Evolutionary conservation across 2,329 filamentous ascomycete genomes (phyloP).

Genomic region (Penicillium sp.): DNA sequence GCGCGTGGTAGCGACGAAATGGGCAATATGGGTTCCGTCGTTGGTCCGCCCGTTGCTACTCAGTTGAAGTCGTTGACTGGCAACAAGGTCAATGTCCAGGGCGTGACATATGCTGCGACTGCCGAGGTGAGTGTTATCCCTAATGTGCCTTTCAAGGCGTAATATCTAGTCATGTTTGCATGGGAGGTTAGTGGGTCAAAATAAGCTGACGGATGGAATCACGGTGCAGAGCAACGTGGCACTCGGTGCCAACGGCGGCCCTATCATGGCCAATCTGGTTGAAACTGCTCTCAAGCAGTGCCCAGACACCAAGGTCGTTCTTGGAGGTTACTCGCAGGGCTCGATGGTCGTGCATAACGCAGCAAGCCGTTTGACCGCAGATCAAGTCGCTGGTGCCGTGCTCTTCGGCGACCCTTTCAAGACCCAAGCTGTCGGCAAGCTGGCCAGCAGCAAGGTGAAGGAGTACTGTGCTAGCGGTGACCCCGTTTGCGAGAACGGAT

Average conservation of each 20-base stretch:
- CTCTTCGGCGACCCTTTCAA: conserved; percentile 57
- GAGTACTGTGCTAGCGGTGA: conserved; percentile 59
- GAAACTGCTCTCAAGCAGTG: conserved; percentile 39
- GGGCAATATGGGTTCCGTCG: conserved; percentile 52
- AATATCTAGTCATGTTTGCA: neutral
- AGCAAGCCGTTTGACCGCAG: conserved; percentile 37
- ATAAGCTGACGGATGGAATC: neutral
- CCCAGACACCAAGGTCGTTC: conserved; percentile 42
- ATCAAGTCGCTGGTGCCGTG: conserved; percentile 49
- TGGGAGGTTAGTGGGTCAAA: neutral
- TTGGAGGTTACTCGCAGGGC: conserved; percentile 46
- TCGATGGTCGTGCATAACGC: conserved; percentile 46
- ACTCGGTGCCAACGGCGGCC: conserved; percentile 38
- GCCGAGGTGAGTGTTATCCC: conserved; percentile 25
- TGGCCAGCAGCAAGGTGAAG: conserved; percentile 51
- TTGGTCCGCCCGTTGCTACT: conserved; percentile 46
- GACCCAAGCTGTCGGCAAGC: conserved; percentile 45
- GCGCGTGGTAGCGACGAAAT: conserved; percentile 51
- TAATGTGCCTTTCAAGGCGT: neutral
- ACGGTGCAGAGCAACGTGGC: conserved; percentile 33
- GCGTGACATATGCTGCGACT: conserved; percentile 42
- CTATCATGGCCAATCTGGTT: conserved; percentile 39
- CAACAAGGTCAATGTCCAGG: conserved; percentile 41
- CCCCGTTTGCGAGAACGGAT: conserved; percentile 57
- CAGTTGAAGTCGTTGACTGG: conserved; percentile 33